Evolutionary conservation across 306 rosid species (phyloP), one percentile per base, ranked within the genome.

Genomic region (Crotalaria pallida): DNA sequence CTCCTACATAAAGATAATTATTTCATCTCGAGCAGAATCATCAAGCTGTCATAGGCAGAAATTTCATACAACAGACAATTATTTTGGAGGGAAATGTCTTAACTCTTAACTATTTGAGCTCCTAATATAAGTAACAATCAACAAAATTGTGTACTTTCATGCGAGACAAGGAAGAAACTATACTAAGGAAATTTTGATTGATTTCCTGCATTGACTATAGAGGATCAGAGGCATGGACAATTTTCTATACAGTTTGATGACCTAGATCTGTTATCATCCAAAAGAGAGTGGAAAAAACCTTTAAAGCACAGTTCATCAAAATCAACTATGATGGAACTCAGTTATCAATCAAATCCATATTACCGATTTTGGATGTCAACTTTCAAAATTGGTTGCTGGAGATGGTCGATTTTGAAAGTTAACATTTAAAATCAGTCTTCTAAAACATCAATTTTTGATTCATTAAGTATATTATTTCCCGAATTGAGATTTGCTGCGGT

Each of bases 121-220:
- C 56, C 81, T 11, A 55, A 41, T 10, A 9, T n/a, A 73, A 22
- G 68, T 59, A 69, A 61, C 44, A 67, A 31, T 31, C 6, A 31
- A 31, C 2, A 4, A 65, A 12, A 48, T 59, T 61, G 36, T 58
- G 29, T 78, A 91, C 99, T 95, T 91, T 91, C 97, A 91, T 94
- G 48, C 99, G 99, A 79, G 99, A 94, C 77, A 94, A 81, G 74
- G 94, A 94, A 86, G 99, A 91, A 70, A 94, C 96, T 68, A 94
- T 83, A 82, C 80, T 94, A 8, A 96, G 99, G 80, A 94, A 94
- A 76, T 94, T 94, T 80, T 94, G 99, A 86, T 79, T 94, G 64
- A 94, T 94, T 75, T 94, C 99, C 71, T 91, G 97, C 99, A 94
- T 94, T 82, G 97, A 86, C 73, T 89, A 95, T 80, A 94, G 78